Evolutionary conservation across 2,329 filamentous ascomycete species (phyloP).

Genomic region (Colletotrichum tabaci): DNA sequence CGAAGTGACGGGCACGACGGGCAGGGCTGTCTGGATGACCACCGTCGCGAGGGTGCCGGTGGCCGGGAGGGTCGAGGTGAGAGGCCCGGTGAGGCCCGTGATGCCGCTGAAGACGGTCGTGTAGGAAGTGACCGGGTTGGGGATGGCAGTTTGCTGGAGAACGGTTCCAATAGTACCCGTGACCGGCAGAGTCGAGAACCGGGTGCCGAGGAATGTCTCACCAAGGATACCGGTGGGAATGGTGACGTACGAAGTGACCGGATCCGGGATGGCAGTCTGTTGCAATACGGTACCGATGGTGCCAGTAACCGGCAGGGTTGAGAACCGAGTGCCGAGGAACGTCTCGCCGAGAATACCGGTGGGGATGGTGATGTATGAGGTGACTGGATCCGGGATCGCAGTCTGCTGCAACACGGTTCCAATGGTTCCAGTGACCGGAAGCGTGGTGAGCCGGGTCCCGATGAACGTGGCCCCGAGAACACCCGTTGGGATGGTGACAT

Average conservation of each 20-base stretch:
- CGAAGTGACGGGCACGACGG: background rate
- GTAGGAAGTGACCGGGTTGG: background rate
- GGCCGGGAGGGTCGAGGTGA: background rate
- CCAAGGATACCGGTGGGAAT: background rate
- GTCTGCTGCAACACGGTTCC: slow-evolving; percentile 6
- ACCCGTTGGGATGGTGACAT: background rate
- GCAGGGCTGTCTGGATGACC: slow-evolving; percentile 5
- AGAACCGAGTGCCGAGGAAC: slow-evolving; percentile 5
- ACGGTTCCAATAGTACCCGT: slow-evolving; percentile 1
- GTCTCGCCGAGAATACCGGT: slow-evolving; percentile 3
- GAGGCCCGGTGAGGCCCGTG: background rate
- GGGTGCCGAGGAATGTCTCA: slow-evolving; percentile 1
- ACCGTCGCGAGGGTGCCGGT: slow-evolving; percentile 3
- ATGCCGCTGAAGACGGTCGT: slow-evolving; percentile 2
- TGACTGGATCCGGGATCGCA: background rate
- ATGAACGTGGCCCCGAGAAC: background rate
- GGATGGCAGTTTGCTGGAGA: background rate
- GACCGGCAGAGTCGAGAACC: background rate
- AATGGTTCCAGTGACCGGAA: background rate
- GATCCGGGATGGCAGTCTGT: background rate
- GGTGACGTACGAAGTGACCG: background rate
- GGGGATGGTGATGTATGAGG: background rate
- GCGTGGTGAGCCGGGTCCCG: background rate
- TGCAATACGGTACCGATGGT: background rate
- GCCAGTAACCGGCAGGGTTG: background rate